These are phyloP conservation scores for Penicillium glabrum DNA, from an alignment of 2,329 filamentous ascomycete genomes.

Conservation along the genomic window DNA sequence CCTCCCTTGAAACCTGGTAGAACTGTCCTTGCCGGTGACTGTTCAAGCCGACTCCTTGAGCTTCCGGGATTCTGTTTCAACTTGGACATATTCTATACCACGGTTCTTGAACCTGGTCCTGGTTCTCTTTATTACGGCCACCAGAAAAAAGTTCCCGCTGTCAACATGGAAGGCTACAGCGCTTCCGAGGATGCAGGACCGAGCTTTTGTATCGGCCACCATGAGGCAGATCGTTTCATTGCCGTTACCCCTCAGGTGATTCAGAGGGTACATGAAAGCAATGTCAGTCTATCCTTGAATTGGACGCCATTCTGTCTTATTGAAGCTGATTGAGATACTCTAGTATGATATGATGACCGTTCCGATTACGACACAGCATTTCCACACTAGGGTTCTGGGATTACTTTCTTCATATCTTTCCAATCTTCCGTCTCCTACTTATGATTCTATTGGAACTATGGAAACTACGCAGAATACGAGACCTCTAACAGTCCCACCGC, in stretches of 20 bases:
- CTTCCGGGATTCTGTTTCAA: background rate
- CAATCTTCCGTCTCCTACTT: constrained; percentile 37
- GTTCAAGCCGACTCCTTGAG: background rate
- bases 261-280: constrained; percentile 57
- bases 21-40: background rate
- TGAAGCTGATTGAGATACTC: background rate
- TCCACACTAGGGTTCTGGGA: constrained; percentile 58
- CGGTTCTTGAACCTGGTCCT: background rate
- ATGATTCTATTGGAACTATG: constrained; percentile 39
- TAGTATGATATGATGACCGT: constrained; percentile 67
- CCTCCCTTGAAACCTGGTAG: background rate
- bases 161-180: constrained; percentile 33
- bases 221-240: constrained; percentile 55
- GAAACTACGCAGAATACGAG: constrained; percentile 42
- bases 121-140: constrained; percentile 1
- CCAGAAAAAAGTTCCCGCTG: constrained; percentile 2
- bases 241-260: constrained; percentile 53
- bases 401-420: constrained; percentile 54
- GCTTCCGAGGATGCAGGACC: constrained; percentile 40
- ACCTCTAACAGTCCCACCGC: constrained; percentile 40
- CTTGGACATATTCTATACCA: background rate
- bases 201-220: constrained; percentile 61
- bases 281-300: constrained; percentile 38
- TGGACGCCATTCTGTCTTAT: background rate
- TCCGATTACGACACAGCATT: constrained; percentile 60